Evolutionary conservation across 805 yeast genomes (phyloP).

Genomic region (Cyberlindnera misumaiensis): DNA sequence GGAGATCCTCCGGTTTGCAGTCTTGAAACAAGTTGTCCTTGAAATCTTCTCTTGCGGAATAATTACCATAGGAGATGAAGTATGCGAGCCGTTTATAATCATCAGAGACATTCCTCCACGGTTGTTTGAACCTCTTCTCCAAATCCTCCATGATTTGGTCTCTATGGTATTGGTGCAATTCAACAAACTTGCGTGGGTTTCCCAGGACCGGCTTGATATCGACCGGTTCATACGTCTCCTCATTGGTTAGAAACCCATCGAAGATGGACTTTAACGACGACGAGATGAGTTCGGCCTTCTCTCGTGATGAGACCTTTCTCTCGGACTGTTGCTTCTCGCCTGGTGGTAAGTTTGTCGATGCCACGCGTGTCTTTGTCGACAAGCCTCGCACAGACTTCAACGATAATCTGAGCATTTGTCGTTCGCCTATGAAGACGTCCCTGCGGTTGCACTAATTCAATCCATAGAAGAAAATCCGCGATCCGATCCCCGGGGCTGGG

Average conservation of each 20-base stretch:
- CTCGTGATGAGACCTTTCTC: conserved; percentile 12
- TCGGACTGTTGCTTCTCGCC: neutral
- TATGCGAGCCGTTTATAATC: conserved; percentile 51
- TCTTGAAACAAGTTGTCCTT: conserved; percentile 35
- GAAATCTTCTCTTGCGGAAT: conserved; percentile 63
- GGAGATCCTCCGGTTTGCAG: conserved; percentile 51
- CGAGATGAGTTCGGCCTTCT: conserved; percentile 20
- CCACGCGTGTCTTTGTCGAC: too few species aligned
- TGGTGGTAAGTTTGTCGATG: too few species aligned
- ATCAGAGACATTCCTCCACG: conserved; percentile 47
- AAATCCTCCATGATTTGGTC: conserved; percentile 51
- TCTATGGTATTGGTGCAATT: conserved; percentile 39
- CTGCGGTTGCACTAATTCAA: too few species aligned
- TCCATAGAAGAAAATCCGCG: too few species aligned
- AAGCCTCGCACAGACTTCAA: too few species aligned
- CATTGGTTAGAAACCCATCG: conserved; percentile 25
- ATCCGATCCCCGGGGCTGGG: too few species aligned
- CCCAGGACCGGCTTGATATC: conserved; percentile 37
- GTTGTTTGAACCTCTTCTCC: conserved; percentile 38
- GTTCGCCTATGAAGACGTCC: too few species aligned
- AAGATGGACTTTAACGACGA: conserved; percentile 23
- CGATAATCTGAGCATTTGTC: too few species aligned
- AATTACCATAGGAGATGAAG: conserved; percentile 60
- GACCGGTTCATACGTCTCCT: conserved; percentile 40
- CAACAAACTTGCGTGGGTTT: conserved; percentile 29